These are phyloP conservation scores for Trichoderma gracile DNA, from an alignment of 2,329 filamentous ascomycete genomes.

Conservation along the genomic window DNA sequence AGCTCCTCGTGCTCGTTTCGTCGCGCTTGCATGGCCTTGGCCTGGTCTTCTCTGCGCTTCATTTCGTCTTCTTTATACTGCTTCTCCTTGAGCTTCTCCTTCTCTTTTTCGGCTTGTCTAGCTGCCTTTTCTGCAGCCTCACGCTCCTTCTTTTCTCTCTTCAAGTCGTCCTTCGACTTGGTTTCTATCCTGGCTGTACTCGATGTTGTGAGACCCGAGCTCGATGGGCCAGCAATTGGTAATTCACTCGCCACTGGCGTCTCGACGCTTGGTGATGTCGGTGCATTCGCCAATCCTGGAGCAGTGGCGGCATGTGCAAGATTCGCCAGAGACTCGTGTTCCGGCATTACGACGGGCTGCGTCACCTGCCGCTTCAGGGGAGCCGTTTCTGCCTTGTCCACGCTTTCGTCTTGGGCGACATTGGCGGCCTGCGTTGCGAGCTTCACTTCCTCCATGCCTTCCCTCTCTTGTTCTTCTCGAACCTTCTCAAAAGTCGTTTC, in stretches of 20 bases:
- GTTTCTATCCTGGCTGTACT: constrained; percentile 33
- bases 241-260: neutral
- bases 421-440: constrained; percentile 59
- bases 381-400: constrained; percentile 46
- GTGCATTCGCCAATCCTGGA: constrained; percentile 33
- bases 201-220: constrained; percentile 28
- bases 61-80: constrained; percentile 44
- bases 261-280: constrained; percentile 8
- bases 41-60: constrained; percentile 53
- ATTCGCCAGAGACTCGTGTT: constrained; percentile 53
- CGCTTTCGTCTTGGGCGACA: constrained; percentile 49
- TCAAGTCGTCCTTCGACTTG: constrained; percentile 61
- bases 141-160: constrained; percentile 68
- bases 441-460: constrained; percentile 65
- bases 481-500: constrained; percentile 74
- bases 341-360: constrained; percentile 49
- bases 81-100: constrained; percentile 50
- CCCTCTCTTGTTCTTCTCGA: constrained; percentile 77
- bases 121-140: constrained; percentile 57
- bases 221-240: neutral
- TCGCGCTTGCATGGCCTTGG: constrained; percentile 52
- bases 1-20: constrained; percentile 63
- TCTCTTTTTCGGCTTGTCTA: constrained; percentile 42
- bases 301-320: constrained; percentile 69
- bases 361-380: constrained; percentile 54